phyloP scores from a whole-genome alignment of 139 green algal genomes.

The Eudorina sp. region DNA sequence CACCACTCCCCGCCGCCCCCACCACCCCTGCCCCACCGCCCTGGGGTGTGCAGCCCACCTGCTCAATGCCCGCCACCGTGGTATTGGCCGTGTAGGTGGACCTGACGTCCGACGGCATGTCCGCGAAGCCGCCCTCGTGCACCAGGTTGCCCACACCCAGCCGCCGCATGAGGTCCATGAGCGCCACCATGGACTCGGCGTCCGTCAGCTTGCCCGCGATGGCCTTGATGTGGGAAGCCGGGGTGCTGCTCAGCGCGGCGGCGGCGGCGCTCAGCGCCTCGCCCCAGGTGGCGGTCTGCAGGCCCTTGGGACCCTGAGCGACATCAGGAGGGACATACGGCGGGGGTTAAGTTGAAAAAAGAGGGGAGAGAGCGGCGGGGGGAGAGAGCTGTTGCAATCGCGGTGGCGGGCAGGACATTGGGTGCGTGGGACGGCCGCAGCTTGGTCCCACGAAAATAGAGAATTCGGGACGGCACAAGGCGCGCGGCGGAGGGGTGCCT shows the following conservation, averaged over 20 bases:
- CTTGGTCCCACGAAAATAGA: too few relatives aligned
- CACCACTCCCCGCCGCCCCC: not conserved
- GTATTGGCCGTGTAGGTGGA: conserved; percentile 94
- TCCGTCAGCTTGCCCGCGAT: conserved; percentile 94
- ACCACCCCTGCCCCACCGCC: not conserved
- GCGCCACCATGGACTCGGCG: conserved; percentile 92
- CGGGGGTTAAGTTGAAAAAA: not conserved
- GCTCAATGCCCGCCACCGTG: conserved; percentile 88
- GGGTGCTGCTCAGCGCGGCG: conserved; percentile 60
- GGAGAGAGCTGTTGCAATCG: too few relatives aligned
- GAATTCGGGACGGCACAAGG: too few relatives aligned
- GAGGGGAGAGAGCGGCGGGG: not conserved
- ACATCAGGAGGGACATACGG: not conserved
- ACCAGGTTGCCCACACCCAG: conserved; percentile 84
- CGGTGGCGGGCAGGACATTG: too few relatives aligned
- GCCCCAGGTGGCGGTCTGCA: conserved; percentile 81
- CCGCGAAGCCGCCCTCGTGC: conserved; percentile 71
- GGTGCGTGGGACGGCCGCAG: too few relatives aligned
- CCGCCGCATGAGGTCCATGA: conserved; percentile 79
- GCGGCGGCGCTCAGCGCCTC: conserved; percentile 80
- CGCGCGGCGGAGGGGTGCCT: too few relatives aligned
- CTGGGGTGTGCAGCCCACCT: conserved; percentile 8
- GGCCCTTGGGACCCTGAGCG: conserved; percentile 64
- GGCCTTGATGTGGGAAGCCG: conserved; percentile 83
- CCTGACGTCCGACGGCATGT: conserved; percentile 85